Percentiles rank a stretch among this genome's conserved stretches.
Conservation (phyloP, 345 rosid species). For the Eucalyptus fibrosa region DNA sequence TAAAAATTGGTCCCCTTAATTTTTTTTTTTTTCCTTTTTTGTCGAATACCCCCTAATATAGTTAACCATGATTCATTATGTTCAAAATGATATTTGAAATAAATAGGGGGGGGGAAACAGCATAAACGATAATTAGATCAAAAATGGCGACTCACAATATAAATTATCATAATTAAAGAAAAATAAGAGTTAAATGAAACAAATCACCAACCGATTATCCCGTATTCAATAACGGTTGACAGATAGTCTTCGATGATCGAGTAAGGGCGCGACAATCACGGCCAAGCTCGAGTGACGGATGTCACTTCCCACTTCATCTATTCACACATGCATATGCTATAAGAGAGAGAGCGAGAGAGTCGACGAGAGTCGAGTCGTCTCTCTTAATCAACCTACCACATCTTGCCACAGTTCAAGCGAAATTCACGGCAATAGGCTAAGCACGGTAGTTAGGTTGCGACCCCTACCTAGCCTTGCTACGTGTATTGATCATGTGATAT, state of each 20-base stretch:
- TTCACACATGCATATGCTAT: background rate
- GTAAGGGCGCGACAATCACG: background rate
- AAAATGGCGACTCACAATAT: background rate
- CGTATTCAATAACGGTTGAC: fast-evolving
- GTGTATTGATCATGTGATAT: background rate
- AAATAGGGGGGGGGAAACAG: background rate
- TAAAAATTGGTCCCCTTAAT: no score
- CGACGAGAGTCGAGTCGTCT: background rate
- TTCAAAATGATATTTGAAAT: background rate
- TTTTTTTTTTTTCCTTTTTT: no score
- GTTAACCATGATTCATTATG: background rate
- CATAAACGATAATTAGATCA: background rate
- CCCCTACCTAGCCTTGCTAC: background rate
- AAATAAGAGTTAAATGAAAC: background rate
- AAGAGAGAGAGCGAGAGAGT: background rate
- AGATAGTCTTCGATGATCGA: background rate
- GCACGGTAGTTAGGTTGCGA: background rate
- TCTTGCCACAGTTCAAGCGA: background rate
- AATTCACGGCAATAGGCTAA: background rate
- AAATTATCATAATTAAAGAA: background rate
- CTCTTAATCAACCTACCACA: background rate
- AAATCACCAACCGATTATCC: background rate
- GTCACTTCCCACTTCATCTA: background rate
- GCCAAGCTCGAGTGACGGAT: background rate
- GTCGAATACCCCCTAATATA: background rate